Evolutionary conservation across 2,329 filamentous ascomycete genomes (phyloP), one percentile per base, ranked within the genome.

Genomic region (Zalaria obscura): DNA sequence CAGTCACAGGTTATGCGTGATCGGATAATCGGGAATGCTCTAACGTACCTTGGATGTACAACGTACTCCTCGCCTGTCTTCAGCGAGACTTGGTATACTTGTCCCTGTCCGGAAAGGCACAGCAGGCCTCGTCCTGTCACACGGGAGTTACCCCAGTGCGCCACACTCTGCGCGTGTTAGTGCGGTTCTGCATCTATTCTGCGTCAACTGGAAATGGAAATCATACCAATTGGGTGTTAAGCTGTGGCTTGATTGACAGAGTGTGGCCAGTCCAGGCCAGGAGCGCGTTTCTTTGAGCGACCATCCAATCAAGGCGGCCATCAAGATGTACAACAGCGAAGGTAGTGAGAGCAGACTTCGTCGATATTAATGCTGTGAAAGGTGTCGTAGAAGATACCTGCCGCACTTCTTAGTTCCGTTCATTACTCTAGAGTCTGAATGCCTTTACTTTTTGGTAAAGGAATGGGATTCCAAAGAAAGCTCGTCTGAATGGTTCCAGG

Each of bases 241-340:
- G 69, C 37, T 77, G 80, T 3, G 88, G 85, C 31, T 77, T 78
- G 36, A 91, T 72, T 10, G 71, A 69, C 41, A 98, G 69, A 1
- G 85, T 87, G 58, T 93, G 84, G 27, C 91, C 91, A 0, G 89
- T 94, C 91, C 91, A 98, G 41, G 91, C 91, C n/a, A 96, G 70
- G 40, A 98, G 70, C 1, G 87, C 87, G 49, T 84, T 81, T 47
- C 85, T 75, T 59, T 96, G 88, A 5, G 85, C 75, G 5, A 98
- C 69, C 69, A 94, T 84, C 89, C 91, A 98, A 64, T 98, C 91
- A 44, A 87, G 80, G 4, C 87, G 86, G 44, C 91, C 91, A 66
- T 98, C 87, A 39, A 98, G 75, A 57, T 89, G 83, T 26, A 98
- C 72, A 5, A 93, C 77, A 8, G 83, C 79, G 52, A 98, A 88